Base-by-base conservation (phyloP, 108 stramenopile genomes). In the Parietichytrium sp. region DNA sequence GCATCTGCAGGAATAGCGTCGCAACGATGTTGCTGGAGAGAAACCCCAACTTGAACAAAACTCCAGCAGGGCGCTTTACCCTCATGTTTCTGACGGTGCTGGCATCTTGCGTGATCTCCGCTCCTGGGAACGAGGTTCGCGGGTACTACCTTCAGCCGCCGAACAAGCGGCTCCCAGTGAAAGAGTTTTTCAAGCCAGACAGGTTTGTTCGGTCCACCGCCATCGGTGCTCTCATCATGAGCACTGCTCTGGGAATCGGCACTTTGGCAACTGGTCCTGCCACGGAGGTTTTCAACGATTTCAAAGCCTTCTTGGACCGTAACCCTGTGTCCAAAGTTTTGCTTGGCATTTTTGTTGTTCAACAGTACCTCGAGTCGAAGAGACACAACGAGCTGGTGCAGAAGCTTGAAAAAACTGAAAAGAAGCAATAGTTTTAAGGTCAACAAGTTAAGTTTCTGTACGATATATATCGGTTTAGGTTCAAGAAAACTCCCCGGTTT, bases 181-280 rank as follows among this genome's bases (percentile, higher is more conserved):
- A 72, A 42, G 61, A 72, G 3, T 72, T 72, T 42, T 72, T 72
- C 61, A 72, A 72, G 61, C 61, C 61, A 42, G 61, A 72, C 20
- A 33, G 61, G 15, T 72, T 72, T 25, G 42, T 72, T 16, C 61
- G 61, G 38, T 45, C 38, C 61, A 72, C 61, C 61, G 45, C 61
- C 61, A 72, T 72, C 33, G 61, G 61, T 7, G 61, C 38, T 0
- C 6, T 72, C 42, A 72, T 72, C 61, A 72, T 72, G 61, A 45
- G 38, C 10, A 45, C 61, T 6, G 61, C 61, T 42, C 61, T 72
- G 8, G 61, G 61, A 10, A 42, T 72, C 2, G 61, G 61, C 61
- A 45, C 61, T 6, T 25, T 72, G 7, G 61, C 45, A n/a, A 42
- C 45, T 27, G 61, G 61, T n/a, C 61, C 61, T 7, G 61, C 61